A percentile compares a stretch with the other conserved stretches of the same genome.
phyloP scores from a whole-genome alignment of 2,329 filamentous ascomycete species.

The Hypoxylon rubiginosum region DNA sequence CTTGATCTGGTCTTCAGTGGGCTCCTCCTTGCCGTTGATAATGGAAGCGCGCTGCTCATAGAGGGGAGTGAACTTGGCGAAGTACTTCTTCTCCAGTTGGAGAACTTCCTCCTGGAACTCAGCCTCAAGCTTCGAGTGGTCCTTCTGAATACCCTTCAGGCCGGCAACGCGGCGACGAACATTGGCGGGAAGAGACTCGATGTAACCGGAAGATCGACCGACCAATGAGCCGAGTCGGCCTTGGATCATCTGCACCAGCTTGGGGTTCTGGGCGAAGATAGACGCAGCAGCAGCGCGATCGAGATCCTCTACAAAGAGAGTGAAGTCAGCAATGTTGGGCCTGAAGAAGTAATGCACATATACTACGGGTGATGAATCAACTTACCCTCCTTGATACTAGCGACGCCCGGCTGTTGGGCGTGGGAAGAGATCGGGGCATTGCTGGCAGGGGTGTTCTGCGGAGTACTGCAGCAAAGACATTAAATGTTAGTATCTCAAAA shows the following conservation, averaged over 20 bases:
- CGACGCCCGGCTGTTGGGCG: slow-evolving; percentile 92
- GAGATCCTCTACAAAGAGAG: slow-evolving; percentile 78
- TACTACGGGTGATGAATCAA: slow-evolving; percentile 42
- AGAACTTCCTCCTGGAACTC: slow-evolving; percentile 99
- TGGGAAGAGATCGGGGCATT: slow-evolving; percentile 98
- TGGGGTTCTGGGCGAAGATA: slow-evolving; percentile 95
- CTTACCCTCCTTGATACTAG: slow-evolving; percentile 97
- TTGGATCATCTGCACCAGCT: slow-evolving; percentile 97
- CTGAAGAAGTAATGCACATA: not conserved
- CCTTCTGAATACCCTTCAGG: slow-evolving; percentile 97
- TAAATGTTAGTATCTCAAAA: slow-evolving; percentile 48
- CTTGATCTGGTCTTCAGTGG: slow-evolving; percentile 87
- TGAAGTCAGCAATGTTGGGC: slow-evolving; percentile 42
- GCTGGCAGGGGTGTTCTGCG: slow-evolving; percentile 96
- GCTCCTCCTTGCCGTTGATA: slow-evolving; percentile 88
- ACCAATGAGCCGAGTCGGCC: slow-evolving; percentile 94
- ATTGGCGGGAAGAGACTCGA: slow-evolving; percentile 90
- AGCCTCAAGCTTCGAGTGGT: slow-evolving; percentile 97
- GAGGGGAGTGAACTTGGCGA: slow-evolving; percentile 96
- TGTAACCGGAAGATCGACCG: slow-evolving; percentile 95
- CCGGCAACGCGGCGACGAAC: slow-evolving; percentile 95
- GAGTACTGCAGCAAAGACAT: slow-evolving; percentile 77
- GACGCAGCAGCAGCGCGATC: slow-evolving; percentile 89
- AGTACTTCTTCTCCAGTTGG: slow-evolving; percentile 99
- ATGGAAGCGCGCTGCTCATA: slow-evolving; percentile 96